These are phyloP conservation scores for Hemerocallis citrina DNA, from an alignment of 106 monocot genomes.

Conservation along the genomic window DNA sequence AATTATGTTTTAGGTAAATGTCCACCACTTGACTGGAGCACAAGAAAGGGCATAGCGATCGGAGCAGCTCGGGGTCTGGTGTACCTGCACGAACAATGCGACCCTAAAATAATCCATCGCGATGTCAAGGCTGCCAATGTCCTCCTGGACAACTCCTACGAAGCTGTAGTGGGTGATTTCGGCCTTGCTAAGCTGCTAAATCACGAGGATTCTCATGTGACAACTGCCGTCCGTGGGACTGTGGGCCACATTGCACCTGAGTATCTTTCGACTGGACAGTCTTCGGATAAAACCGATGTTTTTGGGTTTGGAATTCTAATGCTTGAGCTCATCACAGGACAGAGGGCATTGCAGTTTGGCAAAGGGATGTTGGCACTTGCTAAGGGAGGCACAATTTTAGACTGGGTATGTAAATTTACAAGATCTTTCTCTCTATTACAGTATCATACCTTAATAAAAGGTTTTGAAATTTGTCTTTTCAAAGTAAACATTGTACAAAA, in stretches of 20 bases:
- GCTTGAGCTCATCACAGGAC: slow-evolving; percentile 58
- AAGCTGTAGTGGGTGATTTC: slow-evolving; percentile 88
- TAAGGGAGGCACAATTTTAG: slow-evolving; percentile 34
- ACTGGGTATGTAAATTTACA: slow-evolving; percentile 28
- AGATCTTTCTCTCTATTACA: background rate
- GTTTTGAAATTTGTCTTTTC: background rate
- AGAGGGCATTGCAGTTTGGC: slow-evolving; percentile 37
- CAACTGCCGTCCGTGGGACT: slow-evolving; percentile 77
- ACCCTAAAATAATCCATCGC: slow-evolving; percentile 96
- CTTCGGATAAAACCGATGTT: slow-evolving; percentile 73
- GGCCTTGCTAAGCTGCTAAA: slow-evolving; percentile 93
- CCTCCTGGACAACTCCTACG: slow-evolving; percentile 72
- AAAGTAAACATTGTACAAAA: background rate
- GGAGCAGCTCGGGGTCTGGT: slow-evolving; percentile 79
- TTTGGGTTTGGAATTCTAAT: slow-evolving; percentile 67
- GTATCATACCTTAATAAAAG: background rate
- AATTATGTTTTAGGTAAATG: slow-evolving; percentile 30
- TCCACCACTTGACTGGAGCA: slow-evolving; percentile 76
- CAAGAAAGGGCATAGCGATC: slow-evolving; percentile 70
- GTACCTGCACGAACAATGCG: slow-evolving; percentile 98
- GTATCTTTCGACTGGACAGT: slow-evolving; percentile 72
- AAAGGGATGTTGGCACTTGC: slow-evolving; percentile 23
- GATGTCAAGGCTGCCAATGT: slow-evolving; percentile 98
- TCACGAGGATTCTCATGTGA: slow-evolving; percentile 71
- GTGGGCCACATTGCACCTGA: slow-evolving; percentile 81